Base-by-base conservation (phyloP, 106 monocot genomes). In the Dioscorea alata region DNA sequence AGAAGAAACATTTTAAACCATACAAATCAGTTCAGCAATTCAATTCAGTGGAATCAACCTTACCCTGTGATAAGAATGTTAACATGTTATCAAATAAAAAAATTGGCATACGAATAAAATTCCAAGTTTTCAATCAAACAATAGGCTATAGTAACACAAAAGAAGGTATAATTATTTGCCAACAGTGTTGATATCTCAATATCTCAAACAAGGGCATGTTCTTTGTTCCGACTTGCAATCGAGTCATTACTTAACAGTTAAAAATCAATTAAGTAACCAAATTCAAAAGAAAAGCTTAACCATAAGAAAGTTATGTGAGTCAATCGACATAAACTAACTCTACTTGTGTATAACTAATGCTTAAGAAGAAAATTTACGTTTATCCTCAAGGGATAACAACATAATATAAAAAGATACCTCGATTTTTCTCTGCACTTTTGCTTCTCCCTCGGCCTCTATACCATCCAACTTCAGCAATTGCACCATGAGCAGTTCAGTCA, bases 401-500 rank as follows among this genome's bases (percentile, higher is more conserved):
- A 58, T 58, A 74, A 23, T 49, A 50, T 49, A 33, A 25, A 50
- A 71, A 33, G 23, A 13, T 79, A 94, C 94, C 91, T 91, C 91
- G 31, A n/a, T 71, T 71, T 71, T 83, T 58, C 95, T 83, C 63
- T 91, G 91, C 28, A 78, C 58, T 80, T 75, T 95, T 50, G 95
- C 86, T 75, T 91, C 95, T 60, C 88, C 95, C 68, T 84, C 95
- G 13, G 95, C 95, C 60, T 91, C 84, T 35, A 95, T 84, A 54
- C 88, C 50, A 60, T 95, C 95, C 68, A 95, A 82, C 75, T 95
- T 88, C 70, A 95, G 75, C 70, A 95, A 70, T 59, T 91, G 88
- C 68, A 73, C 73, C 95, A 95, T 95, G 13, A 95, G 88, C 24
- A 95, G 62, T 67, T 95, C 95, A 21, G 86, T 79, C 75, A 83